These are phyloP conservation scores for Aspergillus ibericus DNA, from an alignment of 2,329 filamentous ascomycete genomes.

Conservation along the genomic window DNA sequence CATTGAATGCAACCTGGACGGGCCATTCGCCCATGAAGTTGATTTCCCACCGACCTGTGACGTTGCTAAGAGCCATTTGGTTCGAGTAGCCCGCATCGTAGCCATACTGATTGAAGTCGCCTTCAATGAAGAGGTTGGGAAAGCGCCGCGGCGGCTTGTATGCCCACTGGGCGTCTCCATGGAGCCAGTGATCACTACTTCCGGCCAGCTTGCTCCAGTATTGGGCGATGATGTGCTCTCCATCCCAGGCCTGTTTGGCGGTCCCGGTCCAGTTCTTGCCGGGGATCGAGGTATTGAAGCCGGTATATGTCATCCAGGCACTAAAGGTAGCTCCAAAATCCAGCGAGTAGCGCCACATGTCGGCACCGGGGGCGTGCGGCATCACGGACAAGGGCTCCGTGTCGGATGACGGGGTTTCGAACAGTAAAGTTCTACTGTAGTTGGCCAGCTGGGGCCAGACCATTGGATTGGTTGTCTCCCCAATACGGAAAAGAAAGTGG, in stretches of 20 bases:
- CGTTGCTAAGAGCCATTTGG: conserved; percentile 51
- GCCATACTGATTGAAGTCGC: conserved; percentile 62
- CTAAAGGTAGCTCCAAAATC: conserved; percentile 61
- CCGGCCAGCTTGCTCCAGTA: conserved; percentile 61
- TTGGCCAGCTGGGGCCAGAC: conserved; percentile 57
- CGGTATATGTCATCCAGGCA: conserved; percentile 56
- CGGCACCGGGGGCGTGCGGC: conserved; percentile 61
- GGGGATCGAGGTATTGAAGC: conserved; percentile 50
- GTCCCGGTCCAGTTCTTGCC: conserved; percentile 58
- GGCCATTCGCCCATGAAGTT: conserved; percentile 66
- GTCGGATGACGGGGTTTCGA: conserved; percentile 30
- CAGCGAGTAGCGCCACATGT: conserved; percentile 61
- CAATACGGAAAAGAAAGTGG: conserved; percentile 59
- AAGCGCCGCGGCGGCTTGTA: conserved; percentile 50
- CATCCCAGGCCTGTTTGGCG: conserved; percentile 56
- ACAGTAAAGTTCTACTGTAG: conserved; percentile 56
- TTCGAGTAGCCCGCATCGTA: conserved; percentile 57
- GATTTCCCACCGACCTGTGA: conserved; percentile 53
- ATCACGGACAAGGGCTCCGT: conserved; percentile 49
- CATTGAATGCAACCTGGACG: conserved; percentile 59
- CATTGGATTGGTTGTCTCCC: conserved; percentile 57
- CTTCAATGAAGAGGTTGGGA: conserved; percentile 63
- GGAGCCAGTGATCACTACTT: conserved; percentile 60
- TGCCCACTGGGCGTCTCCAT: conserved; percentile 52
- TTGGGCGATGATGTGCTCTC: conserved; percentile 61